phyloP scores from a whole-genome alignment of 106 monocot species.

The Phalaenopsis aphrodite region DNA sequence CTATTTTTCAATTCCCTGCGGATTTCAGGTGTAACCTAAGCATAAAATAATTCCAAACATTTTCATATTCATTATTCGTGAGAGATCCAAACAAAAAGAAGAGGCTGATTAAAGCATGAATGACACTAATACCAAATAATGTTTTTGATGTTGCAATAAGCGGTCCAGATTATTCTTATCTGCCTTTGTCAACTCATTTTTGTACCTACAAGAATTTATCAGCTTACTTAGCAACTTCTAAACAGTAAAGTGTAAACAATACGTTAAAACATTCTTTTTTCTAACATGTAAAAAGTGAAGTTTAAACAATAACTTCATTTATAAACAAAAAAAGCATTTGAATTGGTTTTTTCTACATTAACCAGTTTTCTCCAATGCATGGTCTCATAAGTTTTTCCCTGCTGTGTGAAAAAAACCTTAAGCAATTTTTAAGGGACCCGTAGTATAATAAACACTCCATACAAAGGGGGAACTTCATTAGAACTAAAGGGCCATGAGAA shows the following conservation, averaged over 20 bases:
- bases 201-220: slow-evolving; percentile 41
- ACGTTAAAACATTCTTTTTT: background rate
- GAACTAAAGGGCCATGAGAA: background rate
- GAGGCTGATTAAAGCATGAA: background rate
- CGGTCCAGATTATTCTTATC: slow-evolving; percentile 41
- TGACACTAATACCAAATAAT: slow-evolving; percentile 48
- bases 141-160: slow-evolving; percentile 62
- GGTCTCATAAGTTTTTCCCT: background rate
- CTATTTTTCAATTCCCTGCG: slow-evolving; percentile 75
- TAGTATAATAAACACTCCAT: too few species aligned
- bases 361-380: background rate
- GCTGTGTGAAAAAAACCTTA: too few species aligned
- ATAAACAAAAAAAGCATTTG: background rate
- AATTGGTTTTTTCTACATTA: background rate
- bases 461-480: too few species aligned
- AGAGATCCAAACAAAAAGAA: background rate
- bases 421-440: too few species aligned
- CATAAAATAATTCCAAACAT: slow-evolving; percentile 3
- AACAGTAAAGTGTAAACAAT: background rate
- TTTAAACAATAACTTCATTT: background rate
- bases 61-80: background rate
- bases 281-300: background rate
- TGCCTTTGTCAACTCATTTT: slow-evolving; percentile 53
- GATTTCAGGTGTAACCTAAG: slow-evolving; percentile 96
- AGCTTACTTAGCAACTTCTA: background rate